Percentiles rank a stretch among this genome's conserved stretches.
Conservation (phyloP, 257 asterid species). For the Primulina eburnea region DNA sequence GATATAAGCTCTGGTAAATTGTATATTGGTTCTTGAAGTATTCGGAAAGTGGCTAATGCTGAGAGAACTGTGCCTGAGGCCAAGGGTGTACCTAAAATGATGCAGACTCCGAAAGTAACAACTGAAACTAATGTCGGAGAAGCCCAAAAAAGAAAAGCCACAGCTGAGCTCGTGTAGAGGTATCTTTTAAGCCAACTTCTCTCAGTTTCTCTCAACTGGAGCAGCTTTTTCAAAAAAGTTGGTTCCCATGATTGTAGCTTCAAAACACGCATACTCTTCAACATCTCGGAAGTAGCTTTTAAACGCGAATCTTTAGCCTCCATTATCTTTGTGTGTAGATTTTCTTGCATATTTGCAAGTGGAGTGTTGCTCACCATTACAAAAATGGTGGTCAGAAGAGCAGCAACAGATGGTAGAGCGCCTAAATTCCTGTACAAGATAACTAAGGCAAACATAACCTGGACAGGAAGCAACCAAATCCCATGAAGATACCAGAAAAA, state of each 20-base stretch:
- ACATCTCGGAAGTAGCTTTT: conserved; percentile 68
- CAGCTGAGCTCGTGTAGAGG: conserved; percentile 64
- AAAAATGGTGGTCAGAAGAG: conserved; percentile 58
- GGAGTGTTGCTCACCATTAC: conserved; percentile 88
- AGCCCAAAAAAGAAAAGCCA: conserved; percentile 84
- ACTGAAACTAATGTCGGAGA: conserved; percentile 82
- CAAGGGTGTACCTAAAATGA: conserved; percentile 55
- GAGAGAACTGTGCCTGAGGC: conserved; percentile 77
- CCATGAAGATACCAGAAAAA: conserved; percentile 73
- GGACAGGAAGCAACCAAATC: conserved; percentile 76
- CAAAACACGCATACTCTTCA: conserved; percentile 72
- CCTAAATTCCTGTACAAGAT: conserved; percentile 72
- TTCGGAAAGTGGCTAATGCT: conserved; percentile 80
- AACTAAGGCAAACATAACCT: conserved; percentile 56
- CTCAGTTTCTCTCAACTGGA: conserved; percentile 60
- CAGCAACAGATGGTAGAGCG: conserved; percentile 63
- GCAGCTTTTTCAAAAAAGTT: conserved; percentile 45
- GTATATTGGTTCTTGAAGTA: conserved; percentile 87
- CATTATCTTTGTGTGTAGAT: conserved; percentile 64
- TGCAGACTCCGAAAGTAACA: conserved; percentile 67
- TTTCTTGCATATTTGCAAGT: conserved; percentile 65
- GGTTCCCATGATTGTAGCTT: conserved; percentile 87
- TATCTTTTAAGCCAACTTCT: conserved; percentile 53
- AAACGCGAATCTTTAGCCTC: conserved; percentile 74
- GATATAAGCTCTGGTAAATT: conserved; percentile 81